These are phyloP conservation scores for Cafeteria roenbergensis DNA, from an alignment of 108 stramenopile species.

Conservation along the genomic window DNA sequence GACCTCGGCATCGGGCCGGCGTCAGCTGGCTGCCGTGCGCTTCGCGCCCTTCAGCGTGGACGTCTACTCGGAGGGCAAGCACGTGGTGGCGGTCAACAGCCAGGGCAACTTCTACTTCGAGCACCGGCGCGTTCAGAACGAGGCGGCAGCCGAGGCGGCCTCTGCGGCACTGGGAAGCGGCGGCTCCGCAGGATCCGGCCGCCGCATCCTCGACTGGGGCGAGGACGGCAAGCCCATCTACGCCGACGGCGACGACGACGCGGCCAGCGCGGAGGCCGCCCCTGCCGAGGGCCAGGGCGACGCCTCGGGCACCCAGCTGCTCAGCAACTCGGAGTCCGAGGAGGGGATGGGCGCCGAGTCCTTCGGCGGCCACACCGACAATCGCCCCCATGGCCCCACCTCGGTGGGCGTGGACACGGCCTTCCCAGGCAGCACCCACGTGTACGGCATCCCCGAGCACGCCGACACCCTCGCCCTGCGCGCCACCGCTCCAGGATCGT, in stretches of 20 bases:
- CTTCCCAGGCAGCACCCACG: conserved; percentile 61
- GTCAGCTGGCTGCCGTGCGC: conserved; percentile 1
- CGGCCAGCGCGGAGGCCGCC: conserved; percentile 59
- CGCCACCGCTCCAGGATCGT: conserved; percentile 46
- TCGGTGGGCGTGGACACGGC: conserved; percentile 80
- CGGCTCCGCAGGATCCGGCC: background rate
- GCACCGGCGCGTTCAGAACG: conserved; percentile 48
- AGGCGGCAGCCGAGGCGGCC: background rate
- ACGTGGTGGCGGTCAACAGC: conserved; percentile 42
- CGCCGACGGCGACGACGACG: conserved; percentile 24
- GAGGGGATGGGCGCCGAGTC: conserved; percentile 81
- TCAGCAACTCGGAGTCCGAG: conserved; percentile 56
- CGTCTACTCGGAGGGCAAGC: background rate
- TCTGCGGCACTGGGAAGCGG: conserved; percentile 9
- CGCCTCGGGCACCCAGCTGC: conserved; percentile 65
- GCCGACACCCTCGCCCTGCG: conserved; percentile 69
- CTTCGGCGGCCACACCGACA: conserved; percentile 71
- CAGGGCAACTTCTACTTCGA: conserved; percentile 67
- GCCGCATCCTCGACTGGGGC: conserved; percentile 26
- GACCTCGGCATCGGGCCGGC: background rate
- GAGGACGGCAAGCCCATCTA: conserved; percentile 29
- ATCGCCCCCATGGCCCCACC: conserved; percentile 75
- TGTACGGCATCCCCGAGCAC: conserved; percentile 95
- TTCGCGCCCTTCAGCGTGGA: conserved; percentile 14
- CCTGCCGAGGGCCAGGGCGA: conserved; percentile 82